Base-by-base conservation (phyloP, 2,329 filamentous ascomycete species). In the Epichloe sibirici region DNA sequence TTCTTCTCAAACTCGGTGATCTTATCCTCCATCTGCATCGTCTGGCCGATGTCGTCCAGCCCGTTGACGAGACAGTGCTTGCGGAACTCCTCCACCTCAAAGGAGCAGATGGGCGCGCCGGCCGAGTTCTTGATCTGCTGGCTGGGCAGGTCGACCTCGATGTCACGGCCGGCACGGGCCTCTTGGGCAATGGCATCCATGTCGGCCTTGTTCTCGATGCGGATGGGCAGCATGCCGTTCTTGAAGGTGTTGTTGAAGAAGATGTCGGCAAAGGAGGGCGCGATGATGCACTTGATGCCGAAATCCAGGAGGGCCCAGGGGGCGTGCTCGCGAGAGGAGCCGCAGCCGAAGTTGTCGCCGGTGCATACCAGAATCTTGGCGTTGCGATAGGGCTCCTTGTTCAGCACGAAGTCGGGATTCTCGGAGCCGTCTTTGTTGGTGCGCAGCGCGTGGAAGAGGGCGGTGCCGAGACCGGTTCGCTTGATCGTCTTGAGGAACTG, bases 211-310 rank as follows among this genome's bases (percentile, higher is more conserved):
- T 91, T 82, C 35, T 77, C 73, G 65, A 97, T 86, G 54, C 77
- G 72, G 56, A 97, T 82, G 47, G 91, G 90, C 57, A 97, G 76
- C 93, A 97, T 97, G 74, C 91, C 91, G 74, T 98, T 98, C 79
- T 98, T 97, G 81, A 96, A 97, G n/a, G 87, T 93, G 77, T 98
- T 98, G 81, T 95, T 96, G 81, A 91, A 94, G 82, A 96, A 96
- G 69, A 98, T 98, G 54, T 72, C 69, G 55, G 69, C 74, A 56
- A 79, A 82, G 1, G 86, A 90, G 1, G 89, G 88, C 1, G 91
- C 93, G 61, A 97, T 95, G 63, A 97, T 78, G 67, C 86, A 91
- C 66, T 86, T 88, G 73, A 98, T 95, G 60, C 93, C 93, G 62
- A 97, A 97, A 71, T 97, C 93, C 53, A 95, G 83, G 25, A 97